A percentile compares a stretch with the other conserved stretches of the same genome.
Conservation (phyloP, 208 protist species). For the Balamuthia mandrillaris region DNA sequence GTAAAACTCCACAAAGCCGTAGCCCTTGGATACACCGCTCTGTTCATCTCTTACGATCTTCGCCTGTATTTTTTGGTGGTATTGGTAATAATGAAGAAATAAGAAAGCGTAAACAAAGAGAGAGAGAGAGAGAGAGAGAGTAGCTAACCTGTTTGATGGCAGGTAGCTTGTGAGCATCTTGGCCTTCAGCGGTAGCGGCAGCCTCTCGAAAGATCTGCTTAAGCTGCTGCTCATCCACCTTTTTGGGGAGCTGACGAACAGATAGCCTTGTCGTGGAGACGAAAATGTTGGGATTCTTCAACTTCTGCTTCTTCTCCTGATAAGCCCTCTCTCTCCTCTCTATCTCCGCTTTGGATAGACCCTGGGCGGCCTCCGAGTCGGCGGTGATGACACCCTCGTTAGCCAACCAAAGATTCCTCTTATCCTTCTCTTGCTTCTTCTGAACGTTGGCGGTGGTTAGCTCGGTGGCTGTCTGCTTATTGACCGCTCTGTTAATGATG, state of each 20-base stretch:
- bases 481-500: not conserved
- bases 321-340: not conserved
- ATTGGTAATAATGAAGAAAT: not conserved
- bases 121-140: not conserved
- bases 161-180: not conserved
- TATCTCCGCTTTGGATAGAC: not conserved
- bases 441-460: not conserved
- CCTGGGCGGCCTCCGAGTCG: not conserved
- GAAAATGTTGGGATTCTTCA: slow-evolving; percentile 36
- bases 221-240: not conserved
- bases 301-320: slow-evolving; percentile 9
- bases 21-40: slow-evolving; percentile 11
- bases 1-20: slow-evolving; percentile 1
- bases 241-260: not conserved
- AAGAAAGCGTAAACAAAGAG: not conserved
- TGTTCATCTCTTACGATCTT: not conserved
- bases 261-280: slow-evolving; percentile 15
- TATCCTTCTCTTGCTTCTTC: not conserved
- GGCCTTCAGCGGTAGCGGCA: not conserved
- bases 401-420: slow-evolving; percentile 9
- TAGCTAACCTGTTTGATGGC: not conserved
- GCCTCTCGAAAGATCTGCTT: slow-evolving; percentile 5
- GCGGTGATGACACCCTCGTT: not conserved
- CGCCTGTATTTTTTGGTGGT: not conserved
- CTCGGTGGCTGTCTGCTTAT: not conserved